Conservation (phyloP, 1,284 basidiomycete species). For the Apiotrichum gracile region DNA sequence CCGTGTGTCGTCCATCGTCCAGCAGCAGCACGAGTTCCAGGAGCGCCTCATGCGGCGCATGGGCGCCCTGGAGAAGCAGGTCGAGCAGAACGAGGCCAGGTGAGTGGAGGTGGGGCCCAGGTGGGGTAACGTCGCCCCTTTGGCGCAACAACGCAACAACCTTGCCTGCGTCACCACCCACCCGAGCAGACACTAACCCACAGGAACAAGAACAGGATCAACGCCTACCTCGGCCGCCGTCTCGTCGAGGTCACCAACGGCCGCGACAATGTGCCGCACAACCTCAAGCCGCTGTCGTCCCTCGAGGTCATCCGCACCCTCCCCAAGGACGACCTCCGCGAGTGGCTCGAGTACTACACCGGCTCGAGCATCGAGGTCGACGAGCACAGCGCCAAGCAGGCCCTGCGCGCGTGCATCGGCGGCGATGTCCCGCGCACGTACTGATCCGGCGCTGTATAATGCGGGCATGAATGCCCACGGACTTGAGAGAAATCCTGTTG, state of each 20-base stretch:
- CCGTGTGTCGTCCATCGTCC: not conserved
- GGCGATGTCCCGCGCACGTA: conserved; percentile 7
- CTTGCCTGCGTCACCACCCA: not conserved
- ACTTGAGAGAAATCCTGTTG: no score
- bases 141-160: not conserved
- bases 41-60: conserved; percentile 3
- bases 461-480: no score
- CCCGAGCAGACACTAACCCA: not conserved
- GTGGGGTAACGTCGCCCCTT: not conserved
- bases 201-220: conserved; percentile 11
- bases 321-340: not conserved
- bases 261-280: not conserved
- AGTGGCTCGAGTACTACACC: conserved; percentile 16
- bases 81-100: conserved; percentile 5
- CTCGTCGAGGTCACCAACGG: conserved; percentile 13
- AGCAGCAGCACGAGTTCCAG: conserved; percentile 11
- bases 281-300: conserved; percentile 12
- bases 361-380: not conserved
- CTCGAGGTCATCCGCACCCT: conserved; percentile 5
- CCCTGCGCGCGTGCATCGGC: conserved; percentile 11
- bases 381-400: conserved; percentile 2
- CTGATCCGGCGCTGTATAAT: no score
- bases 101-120: not conserved
- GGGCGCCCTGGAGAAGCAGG: not conserved
- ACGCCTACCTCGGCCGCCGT: conserved; percentile 7